A percentile compares a stretch with the other conserved stretches of the same genome.
Conservation (phyloP, 106 monocot genomes). For the Cymbidium sinense region DNA sequence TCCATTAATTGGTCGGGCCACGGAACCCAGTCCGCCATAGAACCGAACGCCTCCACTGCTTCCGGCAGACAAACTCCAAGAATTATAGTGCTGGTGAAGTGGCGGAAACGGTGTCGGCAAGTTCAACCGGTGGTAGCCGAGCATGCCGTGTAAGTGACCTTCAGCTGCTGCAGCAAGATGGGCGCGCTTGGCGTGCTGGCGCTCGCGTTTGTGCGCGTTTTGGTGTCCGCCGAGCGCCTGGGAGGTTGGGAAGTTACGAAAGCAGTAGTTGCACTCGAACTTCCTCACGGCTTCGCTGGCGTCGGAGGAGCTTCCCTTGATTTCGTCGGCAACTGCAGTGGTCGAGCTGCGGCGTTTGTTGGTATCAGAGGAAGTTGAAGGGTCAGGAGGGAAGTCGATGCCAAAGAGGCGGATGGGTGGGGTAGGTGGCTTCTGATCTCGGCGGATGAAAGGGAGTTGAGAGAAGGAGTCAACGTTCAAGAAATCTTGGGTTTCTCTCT, state of each 20-base stretch:
- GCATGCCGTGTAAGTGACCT: background rate
- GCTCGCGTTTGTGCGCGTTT: slow-evolving; percentile 77
- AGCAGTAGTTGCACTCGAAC: slow-evolving; percentile 98
- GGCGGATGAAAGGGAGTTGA: slow-evolving; percentile 77
- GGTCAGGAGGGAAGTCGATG: slow-evolving; percentile 29
- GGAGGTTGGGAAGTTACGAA: slow-evolving; percentile 88
- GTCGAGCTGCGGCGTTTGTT: background rate
- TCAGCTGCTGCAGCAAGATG: slow-evolving; percentile 14
- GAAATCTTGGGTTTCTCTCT: slow-evolving; percentile 48
- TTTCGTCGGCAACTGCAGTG: too few relatives aligned
- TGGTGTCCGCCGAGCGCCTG: slow-evolving; percentile 92
- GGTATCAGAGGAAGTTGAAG: too few relatives aligned
- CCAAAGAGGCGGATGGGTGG: slow-evolving; percentile 65
- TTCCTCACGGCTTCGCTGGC: slow-evolving; percentile 17
- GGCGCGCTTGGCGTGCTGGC: slow-evolving; percentile 79
- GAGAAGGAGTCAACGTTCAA: slow-evolving; percentile 66
- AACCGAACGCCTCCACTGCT: slow-evolving; percentile 2
- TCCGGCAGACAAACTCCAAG: slow-evolving; percentile 7
- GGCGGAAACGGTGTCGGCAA: background rate
- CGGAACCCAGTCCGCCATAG: slow-evolving; percentile 27
- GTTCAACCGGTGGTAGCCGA: background rate
- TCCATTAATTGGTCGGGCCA: slow-evolving; percentile 38
- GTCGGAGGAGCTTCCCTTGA: background rate
- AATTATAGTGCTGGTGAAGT: background rate
- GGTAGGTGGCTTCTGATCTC: background rate